Evolutionary conservation across 2,329 filamentous ascomycete genomes (phyloP).

Genomic region (Ophiostoma tasmaniense): DNA sequence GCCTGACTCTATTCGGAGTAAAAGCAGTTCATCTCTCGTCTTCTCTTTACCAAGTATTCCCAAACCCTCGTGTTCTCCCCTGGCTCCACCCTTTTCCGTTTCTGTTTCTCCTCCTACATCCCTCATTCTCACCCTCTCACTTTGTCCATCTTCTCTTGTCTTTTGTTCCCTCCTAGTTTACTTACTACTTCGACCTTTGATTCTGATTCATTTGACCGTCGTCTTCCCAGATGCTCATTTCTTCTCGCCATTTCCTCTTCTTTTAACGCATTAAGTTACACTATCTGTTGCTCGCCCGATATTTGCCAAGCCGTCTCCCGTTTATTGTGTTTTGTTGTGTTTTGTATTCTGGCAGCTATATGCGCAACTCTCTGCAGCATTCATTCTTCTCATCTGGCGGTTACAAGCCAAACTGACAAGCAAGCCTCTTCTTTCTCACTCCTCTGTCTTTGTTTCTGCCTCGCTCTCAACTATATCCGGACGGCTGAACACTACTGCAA

Average conservation of each 20-base stretch:
- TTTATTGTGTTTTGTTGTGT: not conserved
- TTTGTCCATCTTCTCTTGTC: not conserved
- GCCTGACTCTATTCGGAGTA: no score
- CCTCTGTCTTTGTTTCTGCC: not conserved
- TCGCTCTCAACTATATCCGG: not conserved
- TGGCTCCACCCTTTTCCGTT: not conserved
- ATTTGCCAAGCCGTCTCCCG: not conserved
- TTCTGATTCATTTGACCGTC: not conserved
- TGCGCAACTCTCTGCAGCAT: not conserved
- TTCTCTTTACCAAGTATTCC: not conserved
- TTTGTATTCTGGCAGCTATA: not conserved
- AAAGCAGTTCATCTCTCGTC: not conserved
- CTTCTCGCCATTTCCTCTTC: not conserved
- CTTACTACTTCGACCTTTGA: not conserved
- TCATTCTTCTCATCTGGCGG: not conserved
- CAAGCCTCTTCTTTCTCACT: not conserved
- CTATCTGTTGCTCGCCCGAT: not conserved
- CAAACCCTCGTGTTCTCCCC: not conserved
- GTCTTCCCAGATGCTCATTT: not conserved
- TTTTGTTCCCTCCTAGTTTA: not conserved
- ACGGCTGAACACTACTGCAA: not conserved
- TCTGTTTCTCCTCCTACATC: conserved; percentile 5
- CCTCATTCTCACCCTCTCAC: not conserved
- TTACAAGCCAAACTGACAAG: not conserved
- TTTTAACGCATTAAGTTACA: not conserved